Evolutionary conservation across 306 rosid genomes (phyloP).

Genomic region (Urtica urens): DNA sequence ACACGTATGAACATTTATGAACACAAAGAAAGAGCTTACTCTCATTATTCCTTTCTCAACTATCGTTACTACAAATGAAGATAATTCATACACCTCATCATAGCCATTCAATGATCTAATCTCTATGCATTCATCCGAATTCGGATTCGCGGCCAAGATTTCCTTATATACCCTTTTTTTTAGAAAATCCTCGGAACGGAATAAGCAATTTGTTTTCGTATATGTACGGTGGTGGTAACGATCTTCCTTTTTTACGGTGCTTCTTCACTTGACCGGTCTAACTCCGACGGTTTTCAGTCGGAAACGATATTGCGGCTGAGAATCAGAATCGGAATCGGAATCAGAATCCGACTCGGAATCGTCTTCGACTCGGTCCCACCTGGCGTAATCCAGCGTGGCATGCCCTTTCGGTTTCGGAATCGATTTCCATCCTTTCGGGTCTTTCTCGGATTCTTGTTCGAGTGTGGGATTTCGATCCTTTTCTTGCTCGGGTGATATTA

Average conservation of each 20-base stretch:
- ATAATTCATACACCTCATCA: no score
- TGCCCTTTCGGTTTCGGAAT: slow-evolving; percentile 97
- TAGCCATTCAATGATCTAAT: no score
- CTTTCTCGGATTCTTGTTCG: slow-evolving; percentile 24
- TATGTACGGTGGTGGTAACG: no score
- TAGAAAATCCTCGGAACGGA: not conserved
- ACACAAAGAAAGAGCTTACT: no score
- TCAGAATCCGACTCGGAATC: slow-evolving; percentile 57
- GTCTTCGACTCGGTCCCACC: slow-evolving; percentile 91
- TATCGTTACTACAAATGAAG: no score
- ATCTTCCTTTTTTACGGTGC: no score
- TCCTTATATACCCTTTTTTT: no score
- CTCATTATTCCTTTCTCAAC: no score
- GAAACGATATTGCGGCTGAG: slow-evolving; percentile 60
- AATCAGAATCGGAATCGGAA: slow-evolving; percentile 52
- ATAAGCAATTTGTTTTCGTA: not conserved
- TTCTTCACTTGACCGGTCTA: slow-evolving; percentile 57
- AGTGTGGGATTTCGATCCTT: slow-evolving; percentile 25
- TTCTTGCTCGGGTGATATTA: slow-evolving; percentile 26
- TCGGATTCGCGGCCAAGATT: no score
- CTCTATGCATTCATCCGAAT: no score
- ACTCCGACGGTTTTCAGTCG: slow-evolving; percentile 74
- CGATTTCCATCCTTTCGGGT: slow-evolving; percentile 71
- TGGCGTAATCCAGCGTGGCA: slow-evolving; percentile 68
- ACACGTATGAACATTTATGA: no score